Evolutionary conservation across 2,329 filamentous ascomycete species (phyloP), one percentile per base, ranked within the genome.

Genomic region (Albophoma yamanashiensis): DNA sequence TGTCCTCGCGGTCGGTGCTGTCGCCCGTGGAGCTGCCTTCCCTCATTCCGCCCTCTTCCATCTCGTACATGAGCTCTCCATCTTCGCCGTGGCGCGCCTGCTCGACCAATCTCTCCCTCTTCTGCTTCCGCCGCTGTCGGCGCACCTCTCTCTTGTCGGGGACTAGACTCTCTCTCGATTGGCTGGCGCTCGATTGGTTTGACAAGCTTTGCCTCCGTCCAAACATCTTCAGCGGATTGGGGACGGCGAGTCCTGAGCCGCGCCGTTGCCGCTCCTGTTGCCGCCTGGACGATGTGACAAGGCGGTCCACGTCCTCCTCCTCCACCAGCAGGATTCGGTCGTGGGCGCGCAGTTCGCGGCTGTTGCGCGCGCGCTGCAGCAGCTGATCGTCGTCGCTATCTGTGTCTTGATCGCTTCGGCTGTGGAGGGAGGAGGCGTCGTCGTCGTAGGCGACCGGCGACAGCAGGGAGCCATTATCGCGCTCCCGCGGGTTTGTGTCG

Each of bases 11-110:
- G 67, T 87, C 76, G 77, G 81, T 85, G 72, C 82, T 86, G 0
- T 82, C 80, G 42, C 83, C 84, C 0, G 84, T 86, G 7, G 78
- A 79, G 69, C 82, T 89, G 59, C 87, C 86, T 56, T 88, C 85
- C 62, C 81, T 85, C 68, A 89, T 82, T 2, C 80, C 83, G 1
- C 91, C 91, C 70, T 92, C 88, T 73, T 97, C 92, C 88, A 93
- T 91, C 75, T 94, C 89, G 71, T 91, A 92, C 87, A 96, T 90
- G 68, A 95, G 77, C 71, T 87, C 84, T 43, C 88, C 87, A 65
- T 90, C 85, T 69, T 91, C 89, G 59, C 86, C 86, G 62, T 85
- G 73, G 34, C 77, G 77, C 4, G 83, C 83, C 58, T 82, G 76
- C 59, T 78, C 76, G 66, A 79, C 73, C 69, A 82, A 71, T 64